Base-by-base conservation (phyloP, 768 basidiomycete species). In the Trametes cubensis region DNA sequence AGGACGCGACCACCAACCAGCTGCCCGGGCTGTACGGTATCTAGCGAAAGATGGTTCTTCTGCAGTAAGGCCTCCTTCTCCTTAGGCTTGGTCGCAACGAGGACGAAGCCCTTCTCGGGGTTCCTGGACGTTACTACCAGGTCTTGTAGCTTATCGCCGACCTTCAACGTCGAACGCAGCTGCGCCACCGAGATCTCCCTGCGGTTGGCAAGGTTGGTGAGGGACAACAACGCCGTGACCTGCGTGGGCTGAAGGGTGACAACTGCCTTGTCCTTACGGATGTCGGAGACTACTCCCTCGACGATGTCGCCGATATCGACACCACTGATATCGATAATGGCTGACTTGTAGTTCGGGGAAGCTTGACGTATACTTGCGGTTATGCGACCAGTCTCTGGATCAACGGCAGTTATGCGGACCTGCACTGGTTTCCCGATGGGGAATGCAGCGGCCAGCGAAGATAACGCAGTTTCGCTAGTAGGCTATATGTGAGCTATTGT, bases 111-210 rank as follows among this genome's bases (percentile, higher is more conserved):
- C 68, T 92, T 93, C 67, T 92, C 93, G 8, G 85, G 80, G 70
- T 92, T 94, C 65, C 92, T 90, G 10, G 92, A 89, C 23, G 95
- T 90, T n/a, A 98, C 91, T 7, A 92, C 85, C 20, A 99, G 80
- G 51, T 91, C 89, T 13, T 86, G 79, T 28, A 98, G 73, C 48
- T 78, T 79, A 48, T 92, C 89, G 13, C 92, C 92, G 8, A 79
- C 76, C 66, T 88, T 85, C 50, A 98, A 75, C 8, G 77, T 73
- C 3, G 76, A 74, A 25, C 85, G 84, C 23, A 95, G 78, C 68
- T 91, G 89, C 25, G 87, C 77, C 18, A 89, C 76, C 1, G 87
- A 79, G n/a, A 85, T 72, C 28, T 77, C 80, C 39, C 90, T 85
- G 66, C 89, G 85, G 66, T 92, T 94, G 13, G 95, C 94, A 60